These are phyloP conservation scores for Alopecurus myosuroides DNA, from an alignment of 176 grass and related monocot genomes.

Conservation along the genomic window DNA sequence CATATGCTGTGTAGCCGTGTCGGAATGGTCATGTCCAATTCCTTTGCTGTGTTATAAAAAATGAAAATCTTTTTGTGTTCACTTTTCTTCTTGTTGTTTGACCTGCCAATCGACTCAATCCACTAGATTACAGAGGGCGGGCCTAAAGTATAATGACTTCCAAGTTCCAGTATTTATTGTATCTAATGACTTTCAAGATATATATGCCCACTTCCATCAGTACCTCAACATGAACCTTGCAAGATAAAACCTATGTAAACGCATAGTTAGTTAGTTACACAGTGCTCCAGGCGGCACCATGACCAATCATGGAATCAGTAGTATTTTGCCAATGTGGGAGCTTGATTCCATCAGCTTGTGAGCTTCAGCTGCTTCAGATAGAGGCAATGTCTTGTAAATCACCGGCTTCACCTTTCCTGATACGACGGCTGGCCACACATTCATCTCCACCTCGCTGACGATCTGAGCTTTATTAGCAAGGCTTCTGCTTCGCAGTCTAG, in stretches of 20 bases:
- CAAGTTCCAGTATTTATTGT: background rate
- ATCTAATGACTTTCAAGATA: background rate
- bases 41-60: background rate
- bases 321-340: conserved; percentile 82
- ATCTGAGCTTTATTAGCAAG: conserved; percentile 66
- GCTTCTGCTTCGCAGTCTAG: conserved; percentile 63
- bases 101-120: background rate
- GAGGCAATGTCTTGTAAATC: conserved; percentile 54
- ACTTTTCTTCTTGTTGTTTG: background rate
- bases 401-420: conserved; percentile 72
- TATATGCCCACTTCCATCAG: background rate
- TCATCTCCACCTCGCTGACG: conserved; percentile 65
- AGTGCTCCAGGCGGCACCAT: background rate
- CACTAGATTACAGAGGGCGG: background rate
- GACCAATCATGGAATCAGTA: conserved; percentile 52
- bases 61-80: too few species aligned
- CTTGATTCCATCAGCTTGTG: conserved; percentile 79
- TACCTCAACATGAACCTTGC: background rate
- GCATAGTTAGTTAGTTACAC: background rate
- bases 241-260: background rate
- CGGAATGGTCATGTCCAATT: background rate
- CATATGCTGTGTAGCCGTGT: background rate
- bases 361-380: conserved; percentile 69
- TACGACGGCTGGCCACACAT: conserved; percentile 66
- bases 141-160: too few species aligned